Conservation (phyloP, 1,284 basidiomycete genomes). For the Tetrapyrgos nigripes region DNA sequence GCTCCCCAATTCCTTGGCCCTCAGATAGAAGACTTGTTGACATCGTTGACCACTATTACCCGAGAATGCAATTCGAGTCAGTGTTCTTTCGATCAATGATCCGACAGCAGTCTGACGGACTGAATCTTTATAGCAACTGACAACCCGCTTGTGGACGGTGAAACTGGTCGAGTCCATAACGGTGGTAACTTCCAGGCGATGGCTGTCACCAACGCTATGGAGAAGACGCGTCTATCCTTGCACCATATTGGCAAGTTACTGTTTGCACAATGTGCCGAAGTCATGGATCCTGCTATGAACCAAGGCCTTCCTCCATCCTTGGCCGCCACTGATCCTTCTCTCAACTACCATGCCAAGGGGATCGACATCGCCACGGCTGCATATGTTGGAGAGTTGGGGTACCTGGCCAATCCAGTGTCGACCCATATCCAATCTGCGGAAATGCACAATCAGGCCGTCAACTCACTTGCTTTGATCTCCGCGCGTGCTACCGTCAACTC, state of each 20-base stretch:
- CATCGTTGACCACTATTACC: constrained; percentile 67
- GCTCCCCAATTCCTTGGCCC: constrained; percentile 89
- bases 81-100: constrained; percentile 34
- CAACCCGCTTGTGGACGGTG: constrained; percentile 76
- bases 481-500: constrained; percentile 80
- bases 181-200: constrained; percentile 92
- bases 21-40: constrained; percentile 82
- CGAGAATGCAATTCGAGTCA: constrained; percentile 87
- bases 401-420: constrained; percentile 83
- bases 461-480: constrained; percentile 83
- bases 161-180: constrained; percentile 73
- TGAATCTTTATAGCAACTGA: constrained; percentile 59
- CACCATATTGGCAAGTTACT: constrained; percentile 86
- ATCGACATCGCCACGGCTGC: constrained; percentile 86
- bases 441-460: constrained; percentile 82
- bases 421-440: constrained; percentile 84
- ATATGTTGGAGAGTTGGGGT: constrained; percentile 83
- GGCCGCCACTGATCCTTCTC: constrained; percentile 82
- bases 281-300: constrained; percentile 84
- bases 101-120: neutral
- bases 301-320: constrained; percentile 82
- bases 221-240: constrained; percentile 83
- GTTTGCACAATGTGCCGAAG: constrained; percentile 85
- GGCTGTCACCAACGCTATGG: constrained; percentile 88
- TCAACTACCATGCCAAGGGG: constrained; percentile 87